A percentile compares a stretch with the other conserved stretches of the same genome.
Conservation (phyloP, 1,139 yeast species). For the Diutina catenulata region DNA sequence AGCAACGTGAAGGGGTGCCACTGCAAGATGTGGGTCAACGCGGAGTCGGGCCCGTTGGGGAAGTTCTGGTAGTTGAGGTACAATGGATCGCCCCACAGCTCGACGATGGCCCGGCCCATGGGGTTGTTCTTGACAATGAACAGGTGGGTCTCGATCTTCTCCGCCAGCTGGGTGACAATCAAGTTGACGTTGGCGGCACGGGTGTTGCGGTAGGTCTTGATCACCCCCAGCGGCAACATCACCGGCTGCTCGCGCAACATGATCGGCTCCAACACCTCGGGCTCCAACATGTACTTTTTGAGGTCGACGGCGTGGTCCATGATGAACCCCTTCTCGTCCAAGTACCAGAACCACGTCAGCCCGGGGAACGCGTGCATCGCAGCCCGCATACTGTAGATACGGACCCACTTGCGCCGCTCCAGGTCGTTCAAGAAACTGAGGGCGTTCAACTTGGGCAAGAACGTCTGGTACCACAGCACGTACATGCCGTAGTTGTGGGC, state of each 20-base stretch:
- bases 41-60: slow-evolving; percentile 48
- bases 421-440: slow-evolving; percentile 21
- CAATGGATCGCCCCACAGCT: slow-evolving; percentile 63
- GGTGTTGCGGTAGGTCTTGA: slow-evolving; percentile 58
- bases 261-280: slow-evolving; percentile 43
- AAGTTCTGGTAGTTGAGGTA: slow-evolving; percentile 56
- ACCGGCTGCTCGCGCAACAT: slow-evolving; percentile 59
- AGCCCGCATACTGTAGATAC: slow-evolving; percentile 50
- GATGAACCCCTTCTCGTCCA: slow-evolving; percentile 65
- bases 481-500: slow-evolving; percentile 66
- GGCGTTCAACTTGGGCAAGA: slow-evolving; percentile 44
- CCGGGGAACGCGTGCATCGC: slow-evolving; percentile 83
- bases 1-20: slow-evolving; percentile 84
- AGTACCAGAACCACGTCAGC: slow-evolving; percentile 75
- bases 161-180: slow-evolving; percentile 54
- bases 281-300: slow-evolving; percentile 42
- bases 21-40: slow-evolving; percentile 72
- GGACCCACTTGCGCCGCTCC: slow-evolving; percentile 45
- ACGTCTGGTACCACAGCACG: slow-evolving; percentile 76
- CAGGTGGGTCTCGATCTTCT: slow-evolving; percentile 52
- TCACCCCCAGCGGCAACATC: slow-evolving; percentile 53
- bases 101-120: slow-evolving; percentile 55
- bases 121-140: slow-evolving; percentile 57
- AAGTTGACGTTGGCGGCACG: slow-evolving; percentile 42
- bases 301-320: slow-evolving; percentile 54